Conservation (phyloP, 768 basidiomycete genomes). For the Leccinellum luteum region DNA sequence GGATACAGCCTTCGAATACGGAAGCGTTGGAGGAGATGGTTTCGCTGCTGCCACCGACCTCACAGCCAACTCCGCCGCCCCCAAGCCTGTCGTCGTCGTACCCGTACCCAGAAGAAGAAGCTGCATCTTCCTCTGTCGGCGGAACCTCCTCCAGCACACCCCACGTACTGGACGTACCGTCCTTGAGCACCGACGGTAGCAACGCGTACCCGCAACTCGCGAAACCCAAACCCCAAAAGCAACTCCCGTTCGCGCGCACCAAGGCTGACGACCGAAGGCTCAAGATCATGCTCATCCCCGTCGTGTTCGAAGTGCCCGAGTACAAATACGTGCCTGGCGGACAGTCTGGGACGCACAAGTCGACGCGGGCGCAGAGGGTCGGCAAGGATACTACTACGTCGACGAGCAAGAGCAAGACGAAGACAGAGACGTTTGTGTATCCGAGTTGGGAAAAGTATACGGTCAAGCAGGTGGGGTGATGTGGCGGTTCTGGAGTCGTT, state of each 20-base stretch:
- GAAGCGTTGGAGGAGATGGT: slow-evolving; percentile 61
- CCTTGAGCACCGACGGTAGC: slow-evolving; percentile 19
- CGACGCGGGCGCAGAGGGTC: slow-evolving; percentile 21
- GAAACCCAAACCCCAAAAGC: slow-evolving; percentile 42
- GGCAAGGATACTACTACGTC: neutral
- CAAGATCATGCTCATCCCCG: slow-evolving; percentile 48
- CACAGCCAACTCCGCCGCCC: slow-evolving; percentile 13
- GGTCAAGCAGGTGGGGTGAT: slow-evolving; percentile 39
- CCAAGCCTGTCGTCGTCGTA: neutral
- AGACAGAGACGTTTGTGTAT: slow-evolving; percentile 48
- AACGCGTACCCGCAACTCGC: slow-evolving; percentile 33
- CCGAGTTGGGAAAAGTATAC: slow-evolving; percentile 69
- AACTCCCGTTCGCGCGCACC: slow-evolving; percentile 52
- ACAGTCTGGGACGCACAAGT: slow-evolving; percentile 26
- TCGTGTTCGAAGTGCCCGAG: slow-evolving; percentile 38
- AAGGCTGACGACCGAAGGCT: slow-evolving; percentile 51
- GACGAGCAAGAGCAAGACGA: slow-evolving; percentile 30
- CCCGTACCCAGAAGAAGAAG: slow-evolving; percentile 15
- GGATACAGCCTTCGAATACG: slow-evolving; percentile 59
- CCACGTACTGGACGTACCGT: slow-evolving; percentile 3
- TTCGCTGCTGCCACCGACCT: slow-evolving; percentile 31
- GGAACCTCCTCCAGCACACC: slow-evolving; percentile 15
- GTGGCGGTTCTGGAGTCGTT: neutral
- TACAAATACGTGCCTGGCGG: slow-evolving; percentile 16
- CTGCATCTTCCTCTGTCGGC: slow-evolving; percentile 29